These are phyloP conservation scores for Orbilia ellipsospora DNA, from an alignment of 2,329 filamentous ascomycete genomes.

Conservation along the genomic window DNA sequence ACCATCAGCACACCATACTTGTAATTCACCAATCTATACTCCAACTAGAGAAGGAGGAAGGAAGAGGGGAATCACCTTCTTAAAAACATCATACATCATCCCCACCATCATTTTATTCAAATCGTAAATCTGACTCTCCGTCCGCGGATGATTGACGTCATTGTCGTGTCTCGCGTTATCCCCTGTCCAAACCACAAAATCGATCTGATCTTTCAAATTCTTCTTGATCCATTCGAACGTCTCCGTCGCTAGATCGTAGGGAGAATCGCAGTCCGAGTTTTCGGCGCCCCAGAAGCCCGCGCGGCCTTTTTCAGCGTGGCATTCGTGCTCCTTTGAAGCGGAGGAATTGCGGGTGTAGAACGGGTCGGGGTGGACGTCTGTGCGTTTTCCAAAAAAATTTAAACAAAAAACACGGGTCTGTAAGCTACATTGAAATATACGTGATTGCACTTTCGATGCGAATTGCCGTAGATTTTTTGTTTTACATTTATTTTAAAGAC, in stretches of 20 bases:
- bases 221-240: slow-evolving; percentile 89
- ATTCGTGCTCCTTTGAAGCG: slow-evolving; percentile 77
- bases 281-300: slow-evolving; percentile 87
- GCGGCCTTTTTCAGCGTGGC: slow-evolving; percentile 80
- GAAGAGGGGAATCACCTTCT: slow-evolving; percentile 60
- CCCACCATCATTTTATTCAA: slow-evolving; percentile 80
- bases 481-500: too few relatives aligned
- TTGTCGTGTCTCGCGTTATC: slow-evolving; percentile 91
- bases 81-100: slow-evolving; percentile 81
- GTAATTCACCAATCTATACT: neutral
- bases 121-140: slow-evolving; percentile 76
- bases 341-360: slow-evolving; percentile 78
- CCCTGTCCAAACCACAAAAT: slow-evolving; percentile 94
- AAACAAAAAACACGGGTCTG: too few relatives aligned
- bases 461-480: too few relatives aligned
- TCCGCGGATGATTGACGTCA: slow-evolving; percentile 82
- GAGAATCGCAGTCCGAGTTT: slow-evolving; percentile 88
- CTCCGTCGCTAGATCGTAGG: slow-evolving; percentile 80
- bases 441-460: too few relatives aligned
- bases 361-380: slow-evolving; percentile 91
- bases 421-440: too few relatives aligned
- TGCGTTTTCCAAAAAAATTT: slow-evolving; percentile 1
- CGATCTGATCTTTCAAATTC: slow-evolving; percentile 79
- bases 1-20: neutral
- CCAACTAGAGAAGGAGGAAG: neutral